phyloP scores from a whole-genome alignment of 768 basidiomycete species.

The Boletus subcaerulescens region DNA sequence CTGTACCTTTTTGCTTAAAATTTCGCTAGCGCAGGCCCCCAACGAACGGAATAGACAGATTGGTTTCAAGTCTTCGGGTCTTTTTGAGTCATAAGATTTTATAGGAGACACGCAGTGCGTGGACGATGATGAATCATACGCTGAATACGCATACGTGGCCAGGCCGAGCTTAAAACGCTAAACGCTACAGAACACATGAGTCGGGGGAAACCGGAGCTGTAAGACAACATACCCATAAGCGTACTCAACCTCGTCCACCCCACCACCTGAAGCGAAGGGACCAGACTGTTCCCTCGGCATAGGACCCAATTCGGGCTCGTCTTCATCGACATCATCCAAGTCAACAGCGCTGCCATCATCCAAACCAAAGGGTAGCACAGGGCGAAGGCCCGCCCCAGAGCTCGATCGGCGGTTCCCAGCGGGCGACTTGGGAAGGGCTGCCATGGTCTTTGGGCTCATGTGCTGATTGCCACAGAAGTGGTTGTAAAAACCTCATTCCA shows the following conservation, averaged over 20 bases:
- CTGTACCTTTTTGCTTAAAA: background rate
- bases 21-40: background rate
- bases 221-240: conserved; percentile 66
- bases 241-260: conserved; percentile 89
- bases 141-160: no score
- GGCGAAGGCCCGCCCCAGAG: conserved; percentile 79
- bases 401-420: conserved; percentile 79
- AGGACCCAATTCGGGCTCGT: conserved; percentile 69
- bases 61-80: no score
- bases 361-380: conserved; percentile 73
- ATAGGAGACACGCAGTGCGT: background rate
- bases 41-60: background rate
- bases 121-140: no score
- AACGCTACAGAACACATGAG: conserved; percentile 23
- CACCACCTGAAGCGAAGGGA: conserved; percentile 75
- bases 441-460: conserved; percentile 95
- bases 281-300: conserved; percentile 70
- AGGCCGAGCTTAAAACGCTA: conserved; percentile 1
- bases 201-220: background rate
- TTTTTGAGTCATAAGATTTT: background rate
- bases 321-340: conserved; percentile 54
- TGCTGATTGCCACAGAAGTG: conserved; percentile 49
- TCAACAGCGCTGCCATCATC: conserved; percentile 76
- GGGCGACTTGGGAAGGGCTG: conserved; percentile 88
- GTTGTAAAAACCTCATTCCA: background rate